Evolutionary conservation across 2,329 filamentous ascomycete genomes (phyloP).

Genomic region (Fusarium bulbicola): DNA sequence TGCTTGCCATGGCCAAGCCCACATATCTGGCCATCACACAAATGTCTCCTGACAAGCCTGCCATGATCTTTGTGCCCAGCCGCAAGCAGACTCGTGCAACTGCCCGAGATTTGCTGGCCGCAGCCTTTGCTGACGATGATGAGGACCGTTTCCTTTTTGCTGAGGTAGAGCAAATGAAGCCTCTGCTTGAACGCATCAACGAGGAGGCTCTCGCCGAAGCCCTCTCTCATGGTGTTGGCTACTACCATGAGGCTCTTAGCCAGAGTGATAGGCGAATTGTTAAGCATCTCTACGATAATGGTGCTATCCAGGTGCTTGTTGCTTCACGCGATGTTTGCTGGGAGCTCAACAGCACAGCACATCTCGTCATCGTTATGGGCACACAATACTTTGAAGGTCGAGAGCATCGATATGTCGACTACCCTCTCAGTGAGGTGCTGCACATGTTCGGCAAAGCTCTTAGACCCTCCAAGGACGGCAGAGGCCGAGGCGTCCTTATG

Average conservation of each 20-base stretch:
- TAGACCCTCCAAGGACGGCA: constrained; percentile 78
- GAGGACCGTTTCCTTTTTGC: constrained; percentile 94
- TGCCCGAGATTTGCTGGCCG: constrained; percentile 86
- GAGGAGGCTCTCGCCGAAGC: constrained; percentile 90
- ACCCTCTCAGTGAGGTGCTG: constrained; percentile 89
- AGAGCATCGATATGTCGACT: constrained; percentile 97
- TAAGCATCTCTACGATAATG: constrained; percentile 87
- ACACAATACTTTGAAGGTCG: constrained; percentile 97
- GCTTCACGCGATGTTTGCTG: constrained; percentile 89
- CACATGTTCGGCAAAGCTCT: constrained; percentile 98
- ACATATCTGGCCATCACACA: constrained; percentile 89
- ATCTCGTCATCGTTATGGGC: constrained; percentile 95
- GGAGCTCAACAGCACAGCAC: constrained; percentile 88
- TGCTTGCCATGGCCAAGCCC: constrained; percentile 98
- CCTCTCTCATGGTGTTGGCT: constrained; percentile 91
- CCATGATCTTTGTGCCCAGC: constrained; percentile 90
- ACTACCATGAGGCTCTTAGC: constrained; percentile 94
- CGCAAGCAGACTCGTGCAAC: constrained; percentile 92
- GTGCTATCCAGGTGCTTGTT: constrained; percentile 85
- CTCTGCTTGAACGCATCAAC: constrained; percentile 82
- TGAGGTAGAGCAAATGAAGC: constrained; percentile 80
- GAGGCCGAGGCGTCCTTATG: constrained; percentile 94
- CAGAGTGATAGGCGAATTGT: constrained; percentile 92
- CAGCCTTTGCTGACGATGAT: constrained; percentile 86
- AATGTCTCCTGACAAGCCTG: constrained; percentile 87